phyloP scores from a whole-genome alignment of 306 rosid genomes.

The Pyrus bretschneideri region DNA sequence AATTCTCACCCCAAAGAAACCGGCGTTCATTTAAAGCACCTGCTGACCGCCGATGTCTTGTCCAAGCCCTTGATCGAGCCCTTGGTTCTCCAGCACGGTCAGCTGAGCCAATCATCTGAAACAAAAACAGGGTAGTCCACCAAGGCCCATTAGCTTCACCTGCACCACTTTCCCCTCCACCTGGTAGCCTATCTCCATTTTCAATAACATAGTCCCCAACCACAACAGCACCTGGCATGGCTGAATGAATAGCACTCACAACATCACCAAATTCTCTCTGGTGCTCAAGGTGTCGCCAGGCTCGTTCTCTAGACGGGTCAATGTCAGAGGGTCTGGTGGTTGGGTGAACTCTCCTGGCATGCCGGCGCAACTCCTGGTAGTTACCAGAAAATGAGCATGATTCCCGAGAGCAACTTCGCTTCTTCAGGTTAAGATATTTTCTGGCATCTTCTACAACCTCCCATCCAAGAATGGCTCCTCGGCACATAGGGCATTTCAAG shows the following conservation, averaged over 20 bases:
- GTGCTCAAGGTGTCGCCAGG: conserved; percentile 75
- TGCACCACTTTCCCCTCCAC: conserved; percentile 40
- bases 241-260: conserved; percentile 81
- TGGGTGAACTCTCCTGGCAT: conserved; percentile 89
- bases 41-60: conserved; percentile 55
- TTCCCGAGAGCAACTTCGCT: conserved; percentile 83
- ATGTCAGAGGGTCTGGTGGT: conserved; percentile 60
- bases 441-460: conserved; percentile 85
- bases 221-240: conserved; percentile 79
- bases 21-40: conserved; percentile 51
- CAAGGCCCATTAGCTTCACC: conserved; percentile 49
- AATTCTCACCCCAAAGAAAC: conserved; percentile 77
- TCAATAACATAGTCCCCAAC: conserved; percentile 84
- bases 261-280: conserved; percentile 90
- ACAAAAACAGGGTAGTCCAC: conserved; percentile 64
- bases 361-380: conserved; percentile 82
- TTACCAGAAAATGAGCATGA: conserved; percentile 77
- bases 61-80: conserved; percentile 62
- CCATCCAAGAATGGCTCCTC: conserved; percentile 76
- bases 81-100: conserved; percentile 61
- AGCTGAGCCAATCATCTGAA: conserved; percentile 74
- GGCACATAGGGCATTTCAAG: conserved; percentile 79
- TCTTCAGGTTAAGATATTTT: conserved; percentile 73
- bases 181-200: conserved; percentile 65
- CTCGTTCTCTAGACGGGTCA: conserved; percentile 77